Conservation (phyloP, 1,284 basidiomycete species). For the Schizophyllum commune region DNA sequence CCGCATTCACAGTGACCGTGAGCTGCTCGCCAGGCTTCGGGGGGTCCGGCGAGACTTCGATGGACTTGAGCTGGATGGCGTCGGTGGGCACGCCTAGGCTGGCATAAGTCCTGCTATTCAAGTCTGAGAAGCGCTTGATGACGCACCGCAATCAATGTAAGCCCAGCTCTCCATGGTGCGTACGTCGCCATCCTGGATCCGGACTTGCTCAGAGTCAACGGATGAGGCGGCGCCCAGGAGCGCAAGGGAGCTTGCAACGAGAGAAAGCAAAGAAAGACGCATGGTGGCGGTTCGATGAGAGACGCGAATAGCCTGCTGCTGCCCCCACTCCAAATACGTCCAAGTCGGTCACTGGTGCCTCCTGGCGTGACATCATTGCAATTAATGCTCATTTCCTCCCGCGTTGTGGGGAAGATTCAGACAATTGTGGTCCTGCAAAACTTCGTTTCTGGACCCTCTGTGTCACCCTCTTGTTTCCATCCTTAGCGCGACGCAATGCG, state of each 20-base stretch:
- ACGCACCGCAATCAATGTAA: conserved; percentile 55
- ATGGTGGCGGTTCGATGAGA: conserved; percentile 23
- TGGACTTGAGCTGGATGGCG: conserved; percentile 53
- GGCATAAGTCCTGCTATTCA: background rate
- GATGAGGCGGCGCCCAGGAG: conserved; percentile 21
- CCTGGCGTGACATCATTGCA: too few species aligned
- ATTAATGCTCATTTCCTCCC: too few species aligned
- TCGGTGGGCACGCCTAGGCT: conserved; percentile 39
- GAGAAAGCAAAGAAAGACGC: conserved; percentile 10
- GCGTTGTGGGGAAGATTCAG: too few species aligned
- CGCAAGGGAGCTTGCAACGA: conserved; percentile 26
- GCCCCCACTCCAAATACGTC: too few species aligned
- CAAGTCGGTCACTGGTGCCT: too few species aligned
- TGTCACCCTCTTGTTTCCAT: too few species aligned
- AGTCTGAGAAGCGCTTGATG: background rate
- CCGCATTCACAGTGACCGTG: conserved; percentile 70
- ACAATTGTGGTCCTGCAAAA: too few species aligned
- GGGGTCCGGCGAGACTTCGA: conserved; percentile 72
- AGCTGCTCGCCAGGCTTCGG: conserved; percentile 77
- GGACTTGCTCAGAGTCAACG: conserved; percentile 30
- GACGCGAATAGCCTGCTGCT: background rate
- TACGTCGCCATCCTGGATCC: conserved; percentile 9
- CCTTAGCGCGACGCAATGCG: too few species aligned
- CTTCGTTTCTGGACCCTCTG: too few species aligned
- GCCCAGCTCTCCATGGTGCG: conserved; percentile 40